Base-by-base conservation (phyloP, 331 rosid species). In the Rhamnella rubrinervis region DNA sequence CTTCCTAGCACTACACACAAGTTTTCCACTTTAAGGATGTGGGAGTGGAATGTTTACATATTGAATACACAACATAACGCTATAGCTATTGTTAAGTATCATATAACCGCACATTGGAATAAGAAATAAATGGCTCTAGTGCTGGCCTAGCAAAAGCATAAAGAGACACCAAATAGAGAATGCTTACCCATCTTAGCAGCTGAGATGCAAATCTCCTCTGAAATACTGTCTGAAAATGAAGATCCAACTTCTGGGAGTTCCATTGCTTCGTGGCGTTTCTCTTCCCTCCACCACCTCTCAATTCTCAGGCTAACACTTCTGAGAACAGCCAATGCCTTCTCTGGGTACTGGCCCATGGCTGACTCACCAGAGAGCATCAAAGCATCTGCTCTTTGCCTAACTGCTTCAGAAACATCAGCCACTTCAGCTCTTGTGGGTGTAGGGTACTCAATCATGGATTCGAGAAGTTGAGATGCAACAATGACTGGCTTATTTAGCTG, bases 341-440 rank as follows among this genome's bases (percentile, higher is more conserved):
- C 97, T 5, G 99, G 99, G 82, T 44, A 95, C 85, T 91, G 99
- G 75, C 99, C 99, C 99, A 95, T 95, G 68, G 99, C 99, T 35
- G 99, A 95, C 80, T 95, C 99, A 65, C 99, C 99, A 61, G 99
- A 95, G 60, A 95, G 99, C 99, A 95, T 95, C 82, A 95, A 81
- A 70, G 99, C 99, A 86, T 95, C 99, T 50, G 99, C 88, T 8
- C 97, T 87, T 81, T 95, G 99, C 88, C 99, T 85, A 52, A 95
- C 99, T 39, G 99, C 99, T 85, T 95, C 99, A 63, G 99, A 95
- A 75, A 95, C 97, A 87, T 95, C 99, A 39, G 99, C 99, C 63
- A 95, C 99, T 82, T 95, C 99, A 31, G 99, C 99, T 80, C 99
- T 87, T 16, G 99, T 95, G 55, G 99, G 99, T 6, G 97, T 91